phyloP scores from a whole-genome alignment of 2,329 filamentous ascomycete genomes.

The Ceratocystis huliohia region DNA sequence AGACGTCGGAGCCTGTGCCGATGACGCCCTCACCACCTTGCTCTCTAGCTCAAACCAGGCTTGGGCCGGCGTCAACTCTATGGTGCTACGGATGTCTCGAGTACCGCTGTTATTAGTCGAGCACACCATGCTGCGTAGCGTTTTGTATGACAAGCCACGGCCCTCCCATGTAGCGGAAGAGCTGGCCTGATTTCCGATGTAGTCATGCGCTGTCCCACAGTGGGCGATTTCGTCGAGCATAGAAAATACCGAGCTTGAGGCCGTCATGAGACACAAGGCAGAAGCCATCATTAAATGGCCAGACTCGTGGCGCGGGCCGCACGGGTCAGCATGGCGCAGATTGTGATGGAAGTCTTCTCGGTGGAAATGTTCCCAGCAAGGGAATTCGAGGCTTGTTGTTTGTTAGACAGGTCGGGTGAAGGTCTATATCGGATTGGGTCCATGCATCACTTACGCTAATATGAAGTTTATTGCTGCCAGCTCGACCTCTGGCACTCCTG shows the following conservation, averaged over 20 bases:
- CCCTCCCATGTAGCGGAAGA: conserved; percentile 16
- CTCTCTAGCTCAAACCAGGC: conserved; percentile 20
- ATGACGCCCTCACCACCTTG: conserved; percentile 3
- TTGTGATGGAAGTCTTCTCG: conserved; percentile 15
- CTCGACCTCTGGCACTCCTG: conserved; percentile 15
- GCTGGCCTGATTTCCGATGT: conserved; percentile 7
- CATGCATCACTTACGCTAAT: conserved; percentile 17
- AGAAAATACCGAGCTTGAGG: conserved; percentile 13
- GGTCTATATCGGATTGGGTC: no score
- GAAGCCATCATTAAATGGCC: conserved; percentile 20
- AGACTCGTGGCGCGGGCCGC: conserved; percentile 10
- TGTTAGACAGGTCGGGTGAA: background rate
- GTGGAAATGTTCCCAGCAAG: conserved; percentile 18
- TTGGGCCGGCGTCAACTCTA: conserved; percentile 18
- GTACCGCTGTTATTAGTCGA: background rate
- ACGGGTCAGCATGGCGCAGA: background rate
- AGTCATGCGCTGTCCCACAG: conserved; percentile 6
- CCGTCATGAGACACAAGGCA: conserved; percentile 15
- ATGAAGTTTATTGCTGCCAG: conserved; percentile 18
- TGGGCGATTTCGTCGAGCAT: conserved; percentile 16
- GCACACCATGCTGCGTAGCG: conserved; percentile 11
- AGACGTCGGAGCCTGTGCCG: background rate
- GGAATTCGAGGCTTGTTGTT: conserved; percentile 13
- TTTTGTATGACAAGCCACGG: conserved; percentile 16
- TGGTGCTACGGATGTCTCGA: background rate